A percentile compares a stretch with the other conserved stretches of the same genome.
phyloP scores from a whole-genome alignment of 352 stramenopile species.

The Phytophthora tubulina region DNA sequence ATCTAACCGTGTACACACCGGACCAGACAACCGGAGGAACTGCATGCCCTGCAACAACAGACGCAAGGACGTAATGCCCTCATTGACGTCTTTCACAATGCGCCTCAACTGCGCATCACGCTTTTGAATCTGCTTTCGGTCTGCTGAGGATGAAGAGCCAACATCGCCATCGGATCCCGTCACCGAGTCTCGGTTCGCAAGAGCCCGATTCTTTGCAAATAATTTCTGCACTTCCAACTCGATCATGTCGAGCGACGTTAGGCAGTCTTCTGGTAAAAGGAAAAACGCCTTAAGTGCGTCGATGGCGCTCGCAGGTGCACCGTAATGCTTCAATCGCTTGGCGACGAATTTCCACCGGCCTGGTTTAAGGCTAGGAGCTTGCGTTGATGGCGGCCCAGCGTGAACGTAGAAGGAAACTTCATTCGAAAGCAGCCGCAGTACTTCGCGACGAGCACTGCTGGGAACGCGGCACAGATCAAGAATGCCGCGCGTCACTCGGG shows the following conservation, averaged over 20 bases:
- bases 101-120: constrained; percentile 69
- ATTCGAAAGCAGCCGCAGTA: constrained; percentile 83
- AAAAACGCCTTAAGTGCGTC: constrained; percentile 84
- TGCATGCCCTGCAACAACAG: constrained; percentile 79
- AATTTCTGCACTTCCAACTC: constrained; percentile 75
- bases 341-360: constrained; percentile 80
- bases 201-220: constrained; percentile 54
- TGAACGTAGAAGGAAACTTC: constrained; percentile 78
- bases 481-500: constrained; percentile 71
- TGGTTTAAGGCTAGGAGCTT: constrained; percentile 66
- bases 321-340: constrained; percentile 76
- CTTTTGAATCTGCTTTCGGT: constrained; percentile 74
- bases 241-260: constrained; percentile 70
- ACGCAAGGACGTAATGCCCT: constrained; percentile 71
- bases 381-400: constrained; percentile 62
- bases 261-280: constrained; percentile 68
- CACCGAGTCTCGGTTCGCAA: constrained; percentile 32
- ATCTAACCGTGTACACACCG: constrained; percentile 76
- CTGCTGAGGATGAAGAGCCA: constrained; percentile 25
- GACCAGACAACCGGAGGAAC: constrained; percentile 64
- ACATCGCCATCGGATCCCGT: constrained; percentile 18
- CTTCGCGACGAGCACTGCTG: constrained; percentile 59
- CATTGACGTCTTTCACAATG: constrained; percentile 74
- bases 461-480: constrained; percentile 77
- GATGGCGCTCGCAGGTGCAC: constrained; percentile 52